phyloP scores from a whole-genome alignment of 805 yeast genomes.

The Helenozyma rhizophorensis region DNA sequence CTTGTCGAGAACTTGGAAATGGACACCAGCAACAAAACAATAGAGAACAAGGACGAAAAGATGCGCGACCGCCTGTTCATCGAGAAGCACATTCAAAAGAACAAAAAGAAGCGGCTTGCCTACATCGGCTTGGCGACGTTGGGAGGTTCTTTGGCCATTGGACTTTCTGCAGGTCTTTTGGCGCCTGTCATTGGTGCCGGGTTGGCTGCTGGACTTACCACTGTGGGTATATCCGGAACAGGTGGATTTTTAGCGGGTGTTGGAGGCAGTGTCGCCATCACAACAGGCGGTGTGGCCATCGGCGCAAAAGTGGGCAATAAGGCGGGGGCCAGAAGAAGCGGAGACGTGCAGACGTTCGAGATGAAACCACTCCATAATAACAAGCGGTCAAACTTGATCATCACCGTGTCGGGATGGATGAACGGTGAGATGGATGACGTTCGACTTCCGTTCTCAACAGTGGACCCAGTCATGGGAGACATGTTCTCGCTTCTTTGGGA shows the following conservation, averaged over 20 bases:
- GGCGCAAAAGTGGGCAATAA: conserved; percentile 86
- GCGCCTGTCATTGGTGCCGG: conserved; percentile 99
- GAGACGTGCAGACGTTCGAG: conserved; percentile 91
- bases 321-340: conserved; percentile 84
- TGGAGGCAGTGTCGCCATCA: conserved; percentile 92
- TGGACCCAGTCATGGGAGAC: conserved; percentile 98
- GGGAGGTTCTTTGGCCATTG: conserved; percentile 93
- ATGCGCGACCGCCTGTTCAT: conserved; percentile 75
- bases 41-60: conserved; percentile 66
- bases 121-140: conserved; percentile 93
- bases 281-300: conserved; percentile 83
- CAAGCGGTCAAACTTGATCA: conserved; percentile 76
- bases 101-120: conserved; percentile 63
- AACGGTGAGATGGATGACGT: conserved; percentile 93
- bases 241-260: conserved; percentile 90
- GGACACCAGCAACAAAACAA: conserved; percentile 47
- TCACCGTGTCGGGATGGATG: conserved; percentile 98
- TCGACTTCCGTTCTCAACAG: conserved; percentile 90
- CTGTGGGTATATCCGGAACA: conserved; percentile 94
- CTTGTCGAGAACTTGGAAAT: conserved; percentile 87
- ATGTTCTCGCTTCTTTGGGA: conserved; percentile 91
- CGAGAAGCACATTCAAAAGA: conserved; percentile 63
- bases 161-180: conserved; percentile 88
- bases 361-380: conserved; percentile 89
- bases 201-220: conserved; percentile 91